Evolutionary conservation across 306 rosid species (phyloP), one percentile per base, ranked within the genome.

Genomic region (Corylus avellana): DNA sequence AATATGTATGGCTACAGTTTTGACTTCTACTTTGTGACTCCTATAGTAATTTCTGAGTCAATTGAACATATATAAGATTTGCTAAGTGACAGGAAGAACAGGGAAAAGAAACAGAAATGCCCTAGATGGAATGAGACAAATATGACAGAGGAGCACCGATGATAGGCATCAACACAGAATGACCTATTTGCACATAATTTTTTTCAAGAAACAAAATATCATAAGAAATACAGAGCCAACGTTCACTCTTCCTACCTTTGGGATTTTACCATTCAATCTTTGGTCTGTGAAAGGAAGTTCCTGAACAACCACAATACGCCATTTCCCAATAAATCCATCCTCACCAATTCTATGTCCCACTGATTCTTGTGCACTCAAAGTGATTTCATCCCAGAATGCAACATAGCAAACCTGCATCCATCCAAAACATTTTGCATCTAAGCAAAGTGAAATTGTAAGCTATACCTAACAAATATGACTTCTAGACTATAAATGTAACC

Each of bases 351-450:
- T 86, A 77, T 68, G 92, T 54, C 82, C 96, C 72, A 71, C 90
- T 35, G 78, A 76, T 55, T 93, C 93, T 76, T 91, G 99, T 0
- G 96, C 78, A 55, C 85, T 87, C 57, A 90, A 51, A n/a, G 99
- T 93, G 79, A 91, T 83, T 82, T 95, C 98, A 91, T 95, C 98
- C 98, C 98, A 95, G 86, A 95, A 95, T 69, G 98, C 97, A 55
- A 91, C 97, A 87, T 86, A 91, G 85, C 97, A 92, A 83, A 95
- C 96, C 98, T 92, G 88, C 89, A 90, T 27, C 69, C 81, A 90
- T 85, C 73, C 78, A 86, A 67, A 78, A 74, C 80, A 72, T 70
- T 72, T 47, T 78, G 79, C 79, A 82, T 77, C 75, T 86, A 80
- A 86, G 88, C 85, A 77, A 75, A 61, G 63, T 56, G 70, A 83